phyloP scores from a whole-genome alignment of 345 rosid species.

The Cardamine occulta region DNA sequence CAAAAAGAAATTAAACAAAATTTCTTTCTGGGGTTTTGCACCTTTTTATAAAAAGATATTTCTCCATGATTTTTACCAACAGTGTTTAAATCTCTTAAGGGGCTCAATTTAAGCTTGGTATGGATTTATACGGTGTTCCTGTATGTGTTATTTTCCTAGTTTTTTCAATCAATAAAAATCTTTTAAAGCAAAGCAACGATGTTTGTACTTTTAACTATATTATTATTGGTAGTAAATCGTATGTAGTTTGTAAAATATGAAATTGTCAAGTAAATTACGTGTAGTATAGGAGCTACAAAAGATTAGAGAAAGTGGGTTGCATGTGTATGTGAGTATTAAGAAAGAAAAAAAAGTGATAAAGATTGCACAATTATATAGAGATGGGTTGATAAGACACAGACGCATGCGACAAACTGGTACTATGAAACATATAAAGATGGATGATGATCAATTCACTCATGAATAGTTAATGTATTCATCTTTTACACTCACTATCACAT shows the following conservation, averaged over 20 bases:
- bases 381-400: conserved; percentile 43
- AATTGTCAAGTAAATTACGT: conserved; percentile 5
- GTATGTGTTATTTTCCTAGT: neutral
- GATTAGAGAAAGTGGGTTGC: conserved; percentile 35
- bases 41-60: neutral
- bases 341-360: conserved; percentile 41
- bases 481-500: conserved; percentile 39
- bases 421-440: conserved; percentile 40
- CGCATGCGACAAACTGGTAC: conserved; percentile 48
- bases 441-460: conserved; percentile 43
- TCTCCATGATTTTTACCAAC: conserved; percentile 13
- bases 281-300: conserved; percentile 25
- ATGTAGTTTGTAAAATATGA: neutral
- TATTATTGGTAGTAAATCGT: neutral
- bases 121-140: neutral
- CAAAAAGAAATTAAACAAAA: neutral
- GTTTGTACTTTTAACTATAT: neutral
- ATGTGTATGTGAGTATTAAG: conserved; percentile 39
- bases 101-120: neutral
- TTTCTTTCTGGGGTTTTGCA: neutral
- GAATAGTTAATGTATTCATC: conserved; percentile 43
- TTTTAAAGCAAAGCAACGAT: too few relatives aligned
- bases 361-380: conserved; percentile 31
- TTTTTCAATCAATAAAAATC: neutral
- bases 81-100: neutral